These are phyloP conservation scores for Bipolaris oryzae DNA, from an alignment of 2,329 filamentous ascomycete genomes.

Conservation along the genomic window DNA sequence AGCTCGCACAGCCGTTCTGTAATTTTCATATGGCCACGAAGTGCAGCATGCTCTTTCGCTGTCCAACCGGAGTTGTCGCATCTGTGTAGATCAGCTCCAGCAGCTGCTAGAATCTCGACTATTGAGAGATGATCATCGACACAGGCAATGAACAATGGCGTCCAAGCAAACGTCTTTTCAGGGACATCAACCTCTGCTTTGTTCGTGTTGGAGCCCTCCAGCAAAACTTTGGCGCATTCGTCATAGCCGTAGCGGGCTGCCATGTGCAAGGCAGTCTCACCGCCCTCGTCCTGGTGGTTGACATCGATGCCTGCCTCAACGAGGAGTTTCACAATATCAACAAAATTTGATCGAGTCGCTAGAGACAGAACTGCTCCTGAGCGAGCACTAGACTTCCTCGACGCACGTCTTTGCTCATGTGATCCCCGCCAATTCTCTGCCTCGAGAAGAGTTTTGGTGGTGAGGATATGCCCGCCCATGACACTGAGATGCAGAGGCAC, in stretches of 20 bases:
- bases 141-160: constrained; percentile 88
- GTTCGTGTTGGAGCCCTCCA: constrained; percentile 72
- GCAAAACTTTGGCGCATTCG: constrained; percentile 76
- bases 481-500: constrained; percentile 92
- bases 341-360: constrained; percentile 86
- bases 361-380: constrained; percentile 87
- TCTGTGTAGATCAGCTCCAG: constrained; percentile 75
- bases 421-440: constrained; percentile 77
- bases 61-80: constrained; percentile 92
- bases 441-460: constrained; percentile 79
- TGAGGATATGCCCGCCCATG: constrained; percentile 85
- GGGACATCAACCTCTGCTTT: constrained; percentile 76
- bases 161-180: constrained; percentile 91
- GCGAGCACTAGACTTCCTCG: constrained; percentile 74
- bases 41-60: constrained; percentile 86
- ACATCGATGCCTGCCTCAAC: constrained; percentile 90
- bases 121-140: constrained; percentile 84
- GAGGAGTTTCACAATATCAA: constrained; percentile 81
- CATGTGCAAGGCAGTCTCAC: constrained; percentile 90
- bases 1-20: constrained; percentile 70
- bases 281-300: constrained; percentile 88
- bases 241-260: constrained; percentile 87
- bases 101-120: constrained; percentile 76
- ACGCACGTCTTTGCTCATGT: constrained; percentile 65
- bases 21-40: constrained; percentile 86